Conservation (phyloP, 2,329 filamentous ascomycete species). For the Pestalotiopsis fici region DNA sequence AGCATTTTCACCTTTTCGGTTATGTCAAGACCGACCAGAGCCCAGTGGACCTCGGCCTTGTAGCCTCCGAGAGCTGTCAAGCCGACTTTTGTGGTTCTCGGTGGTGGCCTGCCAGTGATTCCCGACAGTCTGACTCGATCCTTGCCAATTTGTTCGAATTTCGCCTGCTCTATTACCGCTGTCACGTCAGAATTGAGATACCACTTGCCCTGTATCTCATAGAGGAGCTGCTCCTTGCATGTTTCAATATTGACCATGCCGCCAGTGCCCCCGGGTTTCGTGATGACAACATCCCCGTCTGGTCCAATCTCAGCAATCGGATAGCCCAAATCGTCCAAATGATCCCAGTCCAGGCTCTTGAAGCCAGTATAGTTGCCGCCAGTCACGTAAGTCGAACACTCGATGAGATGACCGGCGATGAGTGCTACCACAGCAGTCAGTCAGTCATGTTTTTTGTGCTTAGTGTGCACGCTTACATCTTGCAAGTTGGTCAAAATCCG, state of each 20-base stretch:
- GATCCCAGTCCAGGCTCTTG: constrained; percentile 26
- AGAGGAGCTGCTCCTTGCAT: constrained; percentile 39
- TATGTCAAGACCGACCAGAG: constrained; percentile 10
- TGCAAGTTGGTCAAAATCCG: constrained; percentile 8
- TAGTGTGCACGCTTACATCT: background rate
- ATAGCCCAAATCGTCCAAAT: constrained; percentile 26
- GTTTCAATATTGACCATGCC: constrained; percentile 27
- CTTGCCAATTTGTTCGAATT: constrained; percentile 38
- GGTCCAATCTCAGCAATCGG: constrained; percentile 9
- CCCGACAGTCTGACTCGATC: constrained; percentile 19
- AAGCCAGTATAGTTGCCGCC: constrained; percentile 46
- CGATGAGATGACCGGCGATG: constrained; percentile 54
- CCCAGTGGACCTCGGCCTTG: constrained; percentile 11
- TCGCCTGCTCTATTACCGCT: constrained; percentile 31
- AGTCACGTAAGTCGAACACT: constrained; percentile 51
- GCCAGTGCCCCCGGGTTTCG: constrained; percentile 20
- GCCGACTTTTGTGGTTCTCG: constrained; percentile 14
- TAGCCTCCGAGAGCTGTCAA: constrained; percentile 7
- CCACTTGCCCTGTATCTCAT: constrained; percentile 44
- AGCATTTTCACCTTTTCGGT: constrained; percentile 16
- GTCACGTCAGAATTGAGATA: constrained; percentile 47
- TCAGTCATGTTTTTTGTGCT: too few species aligned
- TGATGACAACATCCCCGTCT: constrained; percentile 8
- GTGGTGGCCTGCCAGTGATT: constrained; percentile 31
- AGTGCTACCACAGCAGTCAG: constrained; percentile 1